A percentile compares a stretch with the other conserved stretches of the same genome.
Evolutionary conservation across 805 yeast species (phyloP).

Genomic region (Yarrowia phangngaensis): DNA sequence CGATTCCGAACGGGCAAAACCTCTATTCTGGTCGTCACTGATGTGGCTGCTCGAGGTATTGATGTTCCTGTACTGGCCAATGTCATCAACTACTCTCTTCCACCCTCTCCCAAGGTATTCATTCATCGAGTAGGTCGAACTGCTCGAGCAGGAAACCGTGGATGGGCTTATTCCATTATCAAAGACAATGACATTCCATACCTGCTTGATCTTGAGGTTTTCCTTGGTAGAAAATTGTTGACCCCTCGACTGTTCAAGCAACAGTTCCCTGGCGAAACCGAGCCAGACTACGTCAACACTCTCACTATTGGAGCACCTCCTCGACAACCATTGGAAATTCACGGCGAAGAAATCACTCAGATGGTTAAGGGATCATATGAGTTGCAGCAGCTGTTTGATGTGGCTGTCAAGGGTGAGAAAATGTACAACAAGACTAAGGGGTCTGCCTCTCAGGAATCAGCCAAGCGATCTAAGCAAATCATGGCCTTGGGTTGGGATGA

Average conservation of each 20-base stretch:
- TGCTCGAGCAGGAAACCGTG: slow-evolving; percentile 96
- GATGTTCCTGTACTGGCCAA: slow-evolving; percentile 96
- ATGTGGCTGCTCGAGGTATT: slow-evolving; percentile 92
- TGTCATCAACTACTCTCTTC: slow-evolving; percentile 86
- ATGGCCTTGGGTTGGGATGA: slow-evolving; percentile 71
- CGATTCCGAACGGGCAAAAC: slow-evolving; percentile 83
- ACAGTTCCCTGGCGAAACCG: slow-evolving; percentile 30
- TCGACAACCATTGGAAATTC: slow-evolving; percentile 61
- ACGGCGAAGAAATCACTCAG: slow-evolving; percentile 66
- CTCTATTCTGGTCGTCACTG: slow-evolving; percentile 89
- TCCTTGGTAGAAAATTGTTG: slow-evolving; percentile 76
- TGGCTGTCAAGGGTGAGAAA: slow-evolving; percentile 82
- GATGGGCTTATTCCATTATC: slow-evolving; percentile 94
- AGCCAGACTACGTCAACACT: slow-evolving; percentile 59
- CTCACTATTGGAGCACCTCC: slow-evolving; percentile 83
- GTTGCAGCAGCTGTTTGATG: slow-evolving; percentile 57
- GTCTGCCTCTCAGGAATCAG: slow-evolving; percentile 81
- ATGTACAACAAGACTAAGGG: slow-evolving; percentile 79
- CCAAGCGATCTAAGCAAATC: slow-evolving; percentile 78
- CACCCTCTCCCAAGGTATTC: slow-evolving; percentile 88
- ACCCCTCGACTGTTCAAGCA: slow-evolving; percentile 15
- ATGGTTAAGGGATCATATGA: slow-evolving; percentile 65
- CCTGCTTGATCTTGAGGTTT: slow-evolving; percentile 80
- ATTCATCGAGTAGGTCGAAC: slow-evolving; percentile 98
- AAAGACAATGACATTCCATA: slow-evolving; percentile 85